A percentile compares a stretch with the other conserved stretches of the same genome.
These are phyloP conservation scores for Solanum bulbocastanum DNA, from an alignment of 257 asterid genomes.

Conservation along the genomic window DNA sequence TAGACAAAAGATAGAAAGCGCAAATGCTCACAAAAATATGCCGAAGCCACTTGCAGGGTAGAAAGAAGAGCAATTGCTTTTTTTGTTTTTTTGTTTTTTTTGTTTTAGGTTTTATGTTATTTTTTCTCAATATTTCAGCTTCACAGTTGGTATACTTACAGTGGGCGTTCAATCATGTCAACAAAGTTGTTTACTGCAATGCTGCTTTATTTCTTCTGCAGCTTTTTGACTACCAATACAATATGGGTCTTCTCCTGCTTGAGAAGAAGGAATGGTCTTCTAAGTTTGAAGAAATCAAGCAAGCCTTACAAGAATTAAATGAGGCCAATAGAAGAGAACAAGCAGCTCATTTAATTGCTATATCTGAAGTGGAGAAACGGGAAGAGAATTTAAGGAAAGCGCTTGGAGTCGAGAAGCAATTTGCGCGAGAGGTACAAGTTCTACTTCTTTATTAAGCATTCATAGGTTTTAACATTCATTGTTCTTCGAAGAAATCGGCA, in stretches of 20 bases:
- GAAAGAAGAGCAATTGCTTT: neutral
- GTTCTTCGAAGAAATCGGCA: neutral
- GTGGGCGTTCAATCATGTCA: neutral
- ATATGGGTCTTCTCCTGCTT: conserved; percentile 86
- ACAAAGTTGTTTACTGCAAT: neutral
- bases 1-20: neutral
- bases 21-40: neutral
- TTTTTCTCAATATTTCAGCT: neutral
- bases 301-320: conserved; percentile 44
- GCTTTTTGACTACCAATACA: conserved; percentile 93
- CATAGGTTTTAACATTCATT: neutral
- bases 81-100: neutral
- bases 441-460: neutral
- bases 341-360: conserved; percentile 47
- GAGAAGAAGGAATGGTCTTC: conserved; percentile 89
- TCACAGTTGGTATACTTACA: neutral
- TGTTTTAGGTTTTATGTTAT: neutral
- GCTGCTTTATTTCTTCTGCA: conserved; percentile 20
- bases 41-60: neutral
- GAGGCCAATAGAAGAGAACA: conserved; percentile 61
- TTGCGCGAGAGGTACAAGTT: conserved; percentile 69
- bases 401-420: conserved; percentile 88
- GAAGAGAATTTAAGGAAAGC: conserved; percentile 90
- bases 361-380: conserved; percentile 79
- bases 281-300: conserved; percentile 59